Base-by-base conservation (phyloP, 2,329 filamentous ascomycete species). In the Sporothrix humicola region DNA sequence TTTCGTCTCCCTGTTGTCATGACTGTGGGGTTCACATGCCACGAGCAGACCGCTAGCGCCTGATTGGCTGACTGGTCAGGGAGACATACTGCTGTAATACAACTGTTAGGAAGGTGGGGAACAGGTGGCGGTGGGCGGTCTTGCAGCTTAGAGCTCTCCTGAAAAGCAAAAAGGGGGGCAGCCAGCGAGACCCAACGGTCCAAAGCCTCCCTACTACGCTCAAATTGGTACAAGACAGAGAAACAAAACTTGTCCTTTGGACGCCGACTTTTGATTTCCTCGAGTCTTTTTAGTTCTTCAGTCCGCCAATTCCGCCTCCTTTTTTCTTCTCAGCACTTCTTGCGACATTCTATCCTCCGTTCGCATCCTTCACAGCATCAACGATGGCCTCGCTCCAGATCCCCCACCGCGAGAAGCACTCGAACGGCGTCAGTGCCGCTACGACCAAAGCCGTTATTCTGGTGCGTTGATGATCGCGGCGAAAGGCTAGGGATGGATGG, bases 391-490 rank as follows among this genome's bases (percentile, higher is more conserved):
- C 86, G 75, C 86, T 89, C 74, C 87, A 89, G 77, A 84, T 90
- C 78, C 87, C 87, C 77, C 81, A 85, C 81, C 84, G 85, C 73
- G 81, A 82, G 75, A 84, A 84, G 79, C 87, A 85, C 78, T 79
- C 84, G 77, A 86, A 86, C 81, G 84, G 85, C 78, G 79, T 82
- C 76, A 77, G 79, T 63, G 88, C 90, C 12, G n/a, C 61, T 80
- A 88, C 91, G 77, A 97, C 95, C 81, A 98, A 98, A 85, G 95
- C 95, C 78, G 92, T 98, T 78, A 97, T 98, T 84, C 86, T 98
- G 86, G 95, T 97, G 87, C 80, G 87, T 82, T 71, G 59, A 58
- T 37, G 68, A 26, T 31, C 26, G 48, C 54, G 26, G 66, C 48
- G 31, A 31, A 17, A 58, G 68, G 42, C 61, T 15, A 26, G n/a